These are phyloP conservation scores for Fusarium torulosum DNA, from an alignment of 2,329 filamentous ascomycete species.

Conservation along the genomic window DNA sequence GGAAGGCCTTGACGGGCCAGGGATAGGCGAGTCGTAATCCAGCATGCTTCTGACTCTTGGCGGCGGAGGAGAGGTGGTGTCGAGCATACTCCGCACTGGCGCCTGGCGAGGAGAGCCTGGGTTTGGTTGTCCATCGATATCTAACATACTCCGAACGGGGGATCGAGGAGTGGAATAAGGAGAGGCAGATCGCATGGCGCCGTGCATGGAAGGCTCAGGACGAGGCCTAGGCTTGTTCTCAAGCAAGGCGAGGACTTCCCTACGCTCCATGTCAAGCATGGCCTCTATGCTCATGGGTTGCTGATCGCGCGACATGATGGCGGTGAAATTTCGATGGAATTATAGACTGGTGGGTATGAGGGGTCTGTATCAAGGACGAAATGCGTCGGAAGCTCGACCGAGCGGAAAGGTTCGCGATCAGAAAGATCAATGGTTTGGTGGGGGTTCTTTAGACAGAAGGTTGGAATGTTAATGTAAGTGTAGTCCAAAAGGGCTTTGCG, in stretches of 20 bases:
- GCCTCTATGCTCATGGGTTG: slow-evolving; percentile 80
- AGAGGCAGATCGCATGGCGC: slow-evolving; percentile 63
- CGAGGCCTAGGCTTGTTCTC: slow-evolving; percentile 63
- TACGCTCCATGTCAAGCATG: slow-evolving; percentile 80
- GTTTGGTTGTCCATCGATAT: slow-evolving; percentile 40
- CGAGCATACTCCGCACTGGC: slow-evolving; percentile 69
- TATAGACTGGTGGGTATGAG: neutral
- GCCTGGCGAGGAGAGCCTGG: slow-evolving; percentile 60
- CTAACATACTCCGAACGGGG: slow-evolving; percentile 69
- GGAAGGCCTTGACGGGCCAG: slow-evolving; percentile 39
- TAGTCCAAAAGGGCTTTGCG: slow-evolving; percentile 37
- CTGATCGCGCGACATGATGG: slow-evolving; percentile 52
- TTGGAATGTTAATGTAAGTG: slow-evolving; percentile 20
- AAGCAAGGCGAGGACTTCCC: slow-evolving; percentile 77
- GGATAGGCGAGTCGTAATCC: slow-evolving; percentile 58
- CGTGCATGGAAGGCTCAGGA: slow-evolving; percentile 44
- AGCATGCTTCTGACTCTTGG: slow-evolving; percentile 66
- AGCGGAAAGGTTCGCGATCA: slow-evolving; percentile 20
- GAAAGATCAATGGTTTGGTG: slow-evolving; percentile 22
- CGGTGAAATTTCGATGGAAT: slow-evolving; percentile 4
- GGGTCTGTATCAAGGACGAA: slow-evolving; percentile 5
- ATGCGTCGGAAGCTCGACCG: slow-evolving; percentile 5
- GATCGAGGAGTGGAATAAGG: slow-evolving; percentile 71
- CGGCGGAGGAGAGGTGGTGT: slow-evolving; percentile 55
- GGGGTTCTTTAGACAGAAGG: slow-evolving; percentile 17